Evolutionary conservation across 805 yeast species (phyloP).

Genomic region (Starmerella apicola): DNA sequence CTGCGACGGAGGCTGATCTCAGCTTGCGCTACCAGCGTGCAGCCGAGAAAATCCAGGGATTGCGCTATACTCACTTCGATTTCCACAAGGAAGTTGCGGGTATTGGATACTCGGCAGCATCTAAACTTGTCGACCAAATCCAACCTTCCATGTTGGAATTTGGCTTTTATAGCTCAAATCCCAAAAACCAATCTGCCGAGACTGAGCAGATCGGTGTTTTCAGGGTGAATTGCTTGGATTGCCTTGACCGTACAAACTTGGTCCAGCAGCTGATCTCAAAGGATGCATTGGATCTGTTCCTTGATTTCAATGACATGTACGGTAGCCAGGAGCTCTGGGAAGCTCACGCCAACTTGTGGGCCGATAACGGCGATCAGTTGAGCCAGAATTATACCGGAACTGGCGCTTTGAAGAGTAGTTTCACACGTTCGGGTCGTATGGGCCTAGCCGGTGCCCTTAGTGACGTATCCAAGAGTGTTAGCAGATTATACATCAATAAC

Average conservation of each 20-base stretch:
- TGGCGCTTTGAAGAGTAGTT: constrained; percentile 89
- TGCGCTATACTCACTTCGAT: constrained; percentile 71
- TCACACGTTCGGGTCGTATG: constrained; percentile 91
- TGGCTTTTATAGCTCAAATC: constrained; percentile 73
- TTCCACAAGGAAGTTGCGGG: constrained; percentile 88
- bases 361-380: constrained; percentile 94
- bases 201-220: constrained; percentile 83
- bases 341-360: constrained; percentile 88
- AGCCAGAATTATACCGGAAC: constrained; percentile 96
- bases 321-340: constrained; percentile 43
- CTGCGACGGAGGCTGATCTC: constrained; percentile 17
- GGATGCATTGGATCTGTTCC: constrained; percentile 42
- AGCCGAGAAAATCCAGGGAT: constrained; percentile 21
- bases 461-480: constrained; percentile 91
- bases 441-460: constrained; percentile 93
- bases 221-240: constrained; percentile 87
- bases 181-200: constrained; percentile 32
- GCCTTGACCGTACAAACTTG: constrained; percentile 86
- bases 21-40: constrained; percentile 16
- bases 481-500: constrained; percentile 89
- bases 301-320: constrained; percentile 34
- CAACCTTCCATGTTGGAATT: constrained; percentile 58
- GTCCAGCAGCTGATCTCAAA: constrained; percentile 65
- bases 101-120: constrained; percentile 67
- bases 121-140: constrained; percentile 50